Conservation (phyloP, 1,139 yeast species). For the Scheffersomyces insectosa region DNA sequence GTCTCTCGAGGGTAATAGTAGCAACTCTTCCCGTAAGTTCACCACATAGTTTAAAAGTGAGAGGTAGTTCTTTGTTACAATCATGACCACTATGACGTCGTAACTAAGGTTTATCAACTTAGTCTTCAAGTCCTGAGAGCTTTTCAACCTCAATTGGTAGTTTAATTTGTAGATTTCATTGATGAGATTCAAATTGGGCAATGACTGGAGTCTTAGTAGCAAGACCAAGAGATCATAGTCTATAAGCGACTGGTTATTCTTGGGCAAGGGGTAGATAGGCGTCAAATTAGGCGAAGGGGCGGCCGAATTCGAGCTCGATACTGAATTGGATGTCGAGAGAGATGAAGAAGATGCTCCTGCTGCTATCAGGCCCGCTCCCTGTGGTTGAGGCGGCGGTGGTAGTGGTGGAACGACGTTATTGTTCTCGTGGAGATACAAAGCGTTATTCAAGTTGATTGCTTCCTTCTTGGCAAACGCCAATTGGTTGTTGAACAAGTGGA, state of each 20-base stretch:
- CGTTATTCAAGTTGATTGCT: slow-evolving; percentile 39
- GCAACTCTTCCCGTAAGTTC: slow-evolving; percentile 22
- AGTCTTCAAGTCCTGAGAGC: slow-evolving; percentile 9
- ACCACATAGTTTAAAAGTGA: slow-evolving; percentile 29
- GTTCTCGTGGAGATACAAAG: slow-evolving; percentile 36
- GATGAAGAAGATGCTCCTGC: slow-evolving; percentile 1
- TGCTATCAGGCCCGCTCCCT: background rate
- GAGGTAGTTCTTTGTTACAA: slow-evolving; percentile 31
- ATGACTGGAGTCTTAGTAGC: slow-evolving; percentile 37
- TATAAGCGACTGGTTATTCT: slow-evolving; percentile 28
- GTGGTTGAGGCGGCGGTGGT: slow-evolving; percentile 1
- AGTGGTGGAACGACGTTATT: slow-evolving; percentile 8
- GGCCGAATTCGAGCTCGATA: background rate
- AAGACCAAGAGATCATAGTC: slow-evolving; percentile 27
- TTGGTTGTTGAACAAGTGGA: slow-evolving; percentile 32
- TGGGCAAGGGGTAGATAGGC: slow-evolving; percentile 39
- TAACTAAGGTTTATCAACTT: slow-evolving; percentile 33
- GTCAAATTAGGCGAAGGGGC: slow-evolving; percentile 1
- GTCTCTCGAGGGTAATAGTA: background rate
- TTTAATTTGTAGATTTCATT: slow-evolving; percentile 44
- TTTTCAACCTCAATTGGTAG: slow-evolving; percentile 35
- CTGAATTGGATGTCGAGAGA: slow-evolving; percentile 1
- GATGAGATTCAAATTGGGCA: slow-evolving; percentile 35
- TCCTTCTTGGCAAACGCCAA: slow-evolving; percentile 37
- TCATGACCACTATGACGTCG: slow-evolving; percentile 32